Evolutionary conservation across 768 basidiomycete species (phyloP).

Genomic region (Lentinus tigrinus): DNA sequence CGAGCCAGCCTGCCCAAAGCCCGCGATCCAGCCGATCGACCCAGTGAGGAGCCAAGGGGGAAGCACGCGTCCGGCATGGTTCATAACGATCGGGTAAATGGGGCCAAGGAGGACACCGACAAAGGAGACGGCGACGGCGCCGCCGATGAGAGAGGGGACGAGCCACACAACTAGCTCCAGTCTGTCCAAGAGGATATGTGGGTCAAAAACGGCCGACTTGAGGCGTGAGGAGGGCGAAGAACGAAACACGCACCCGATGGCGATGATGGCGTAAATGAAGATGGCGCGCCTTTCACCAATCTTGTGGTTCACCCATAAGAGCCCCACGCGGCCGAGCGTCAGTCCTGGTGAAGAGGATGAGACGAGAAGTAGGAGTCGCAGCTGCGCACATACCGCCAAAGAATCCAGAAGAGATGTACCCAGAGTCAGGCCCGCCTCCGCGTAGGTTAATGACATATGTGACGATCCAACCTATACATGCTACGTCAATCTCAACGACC

Average conservation of each 20-base stretch:
- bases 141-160: slow-evolving; percentile 50
- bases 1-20: slow-evolving; percentile 49
- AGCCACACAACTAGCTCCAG: slow-evolving; percentile 61
- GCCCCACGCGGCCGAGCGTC: slow-evolving; percentile 49
- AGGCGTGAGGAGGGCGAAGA: neutral
- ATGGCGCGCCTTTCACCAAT: slow-evolving; percentile 38
- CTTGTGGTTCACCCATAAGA: slow-evolving; percentile 50
- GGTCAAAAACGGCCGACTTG: neutral
- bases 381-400: slow-evolving; percentile 35
- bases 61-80: slow-evolving; percentile 40
- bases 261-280: slow-evolving; percentile 35
- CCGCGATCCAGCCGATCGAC: slow-evolving; percentile 52
- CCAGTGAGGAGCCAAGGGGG: slow-evolving; percentile 42
- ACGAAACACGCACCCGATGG: slow-evolving; percentile 33
- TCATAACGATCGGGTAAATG: slow-evolving; percentile 45
- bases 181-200: slow-evolving; percentile 31
- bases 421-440: slow-evolving; percentile 44
- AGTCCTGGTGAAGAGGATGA: slow-evolving; percentile 32
- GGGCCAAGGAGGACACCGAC: slow-evolving; percentile 54
- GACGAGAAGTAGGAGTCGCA: neutral
- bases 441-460: slow-evolving; percentile 47
- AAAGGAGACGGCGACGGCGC: slow-evolving; percentile 52
- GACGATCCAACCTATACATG: slow-evolving; percentile 49
- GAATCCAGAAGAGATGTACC: slow-evolving; percentile 52
- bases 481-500: neutral